Conservation (phyloP, 148 eudicot genomes). For the Silene conica region DNA sequence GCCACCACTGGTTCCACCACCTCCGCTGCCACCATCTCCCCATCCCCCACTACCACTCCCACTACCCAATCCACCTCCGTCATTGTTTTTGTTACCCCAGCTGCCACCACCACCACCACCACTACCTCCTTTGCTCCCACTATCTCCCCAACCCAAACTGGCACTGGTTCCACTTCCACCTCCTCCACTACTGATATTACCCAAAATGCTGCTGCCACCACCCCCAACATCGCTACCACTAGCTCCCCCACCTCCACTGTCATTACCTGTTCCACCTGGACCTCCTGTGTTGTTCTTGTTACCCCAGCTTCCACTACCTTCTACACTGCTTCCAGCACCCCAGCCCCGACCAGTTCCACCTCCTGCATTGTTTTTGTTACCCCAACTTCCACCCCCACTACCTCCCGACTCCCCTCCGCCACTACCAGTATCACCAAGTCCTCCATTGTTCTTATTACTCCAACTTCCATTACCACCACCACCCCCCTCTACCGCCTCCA, state of each 20-base stretch:
- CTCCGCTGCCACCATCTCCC: background rate
- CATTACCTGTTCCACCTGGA: background rate
- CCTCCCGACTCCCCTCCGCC: background rate
- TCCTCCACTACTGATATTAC: background rate
- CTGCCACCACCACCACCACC: background rate
- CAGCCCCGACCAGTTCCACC: background rate
- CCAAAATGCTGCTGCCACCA: background rate
- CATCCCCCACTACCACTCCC: background rate
- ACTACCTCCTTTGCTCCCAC: background rate
- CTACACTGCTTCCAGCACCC: background rate
- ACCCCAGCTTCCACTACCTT: background rate
- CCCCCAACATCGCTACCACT: constrained; percentile 31
- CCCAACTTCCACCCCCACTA: background rate
- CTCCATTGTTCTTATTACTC: background rate
- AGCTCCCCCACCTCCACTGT: background rate
- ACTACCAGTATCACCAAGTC: background rate
- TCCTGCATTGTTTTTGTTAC: background rate
- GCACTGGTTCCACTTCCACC: background rate
- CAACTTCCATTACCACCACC: background rate
- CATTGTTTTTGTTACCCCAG: background rate
- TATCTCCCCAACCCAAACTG: background rate
- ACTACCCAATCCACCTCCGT: background rate
- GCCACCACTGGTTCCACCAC: constrained; percentile 5
- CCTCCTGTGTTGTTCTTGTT: background rate
- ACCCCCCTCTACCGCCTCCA: background rate